Percentiles rank a stretch among this genome's conserved stretches.
Evolutionary conservation across 352 stramenopile genomes (phyloP).

Genomic region (Phytophthora hibernalis): DNA sequence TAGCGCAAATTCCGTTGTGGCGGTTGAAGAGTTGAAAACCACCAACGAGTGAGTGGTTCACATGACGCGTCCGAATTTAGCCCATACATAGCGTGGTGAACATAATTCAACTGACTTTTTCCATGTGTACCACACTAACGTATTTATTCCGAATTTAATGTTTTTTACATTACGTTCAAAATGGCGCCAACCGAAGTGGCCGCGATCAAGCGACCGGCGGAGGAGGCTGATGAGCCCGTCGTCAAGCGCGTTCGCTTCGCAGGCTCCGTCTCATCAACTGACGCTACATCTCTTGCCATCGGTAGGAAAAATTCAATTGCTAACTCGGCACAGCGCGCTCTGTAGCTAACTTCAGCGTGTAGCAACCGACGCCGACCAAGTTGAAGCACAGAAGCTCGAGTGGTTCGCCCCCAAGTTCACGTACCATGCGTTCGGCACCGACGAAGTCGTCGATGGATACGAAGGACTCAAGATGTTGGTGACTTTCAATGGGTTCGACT

Average conservation of each 20-base stretch:
- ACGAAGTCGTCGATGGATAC: constrained; percentile 76
- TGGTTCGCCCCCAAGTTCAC: constrained; percentile 79
- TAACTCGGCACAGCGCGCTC: neutral
- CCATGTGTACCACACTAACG: neutral
- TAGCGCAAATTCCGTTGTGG: constrained; percentile 40
- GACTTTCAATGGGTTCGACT: constrained; percentile 73
- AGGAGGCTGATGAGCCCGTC: constrained; percentile 20
- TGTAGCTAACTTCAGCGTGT: constrained; percentile 3
- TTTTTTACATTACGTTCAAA: constrained; percentile 14
- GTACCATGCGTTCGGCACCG: constrained; percentile 83
- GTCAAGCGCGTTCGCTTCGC: constrained; percentile 79
- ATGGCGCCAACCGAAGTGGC: constrained; percentile 40
- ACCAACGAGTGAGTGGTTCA: constrained; percentile 17
- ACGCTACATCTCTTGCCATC: constrained; percentile 64
- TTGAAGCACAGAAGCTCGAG: constrained; percentile 49
- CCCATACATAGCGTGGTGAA: neutral
- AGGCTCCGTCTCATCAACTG: constrained; percentile 48
- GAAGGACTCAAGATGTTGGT: constrained; percentile 62
- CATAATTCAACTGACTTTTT: neutral
- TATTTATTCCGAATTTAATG: constrained; percentile 11
- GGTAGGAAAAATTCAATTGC: constrained; percentile 36
- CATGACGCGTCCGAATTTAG: neutral
- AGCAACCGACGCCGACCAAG: constrained; percentile 51
- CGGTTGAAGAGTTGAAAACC: neutral
- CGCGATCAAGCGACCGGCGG: constrained; percentile 14